Evolutionary conservation across 805 yeast species (phyloP), one percentile per base, ranked within the genome.

Genomic region (Ogataea nakhonphanomensis): DNA sequence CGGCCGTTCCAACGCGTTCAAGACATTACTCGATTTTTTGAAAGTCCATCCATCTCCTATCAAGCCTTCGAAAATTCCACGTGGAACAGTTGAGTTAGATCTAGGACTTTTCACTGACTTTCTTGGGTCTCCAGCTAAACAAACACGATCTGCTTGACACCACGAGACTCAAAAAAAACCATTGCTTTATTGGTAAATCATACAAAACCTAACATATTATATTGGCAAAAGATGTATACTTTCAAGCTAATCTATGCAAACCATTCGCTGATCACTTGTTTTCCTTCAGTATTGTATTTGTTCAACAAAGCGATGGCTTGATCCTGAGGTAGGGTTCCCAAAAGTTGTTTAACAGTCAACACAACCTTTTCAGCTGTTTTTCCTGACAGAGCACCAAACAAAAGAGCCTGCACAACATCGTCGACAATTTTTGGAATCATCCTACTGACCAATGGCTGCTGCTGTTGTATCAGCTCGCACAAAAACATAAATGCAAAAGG

Each of bases 401-500:
- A 67, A 38, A 90, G 64, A 2, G 95, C 95, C 62, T 81, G 85
- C 22, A 87, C 69, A 7, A 89, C 82, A 31, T 75, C 67, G 39
- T 82, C 86, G 29, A 88, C 75, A 8, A 81, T 76, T 46, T 74
- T 71, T 11, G 83, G 80, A 6, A 78, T 61, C 45, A 80, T 79
- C 2, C 66, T 46, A 17, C 41, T 33, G 25, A 86, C 75, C 4
- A 74, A 67, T 7, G 82, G 74, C 46, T 87, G 89, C 37, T 76
- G 73, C 38, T 71, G 73, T 36, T 81, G 81, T 30, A 89, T 81
- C 55, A 90, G 68, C 45, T 82, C 84, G 7, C 80, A 67, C 49
- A 90, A 68, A 58, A 87, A 90, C 51, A 74, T 71, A 65, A 88
- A 93, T 13, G 87, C 79, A 61, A 74, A 87, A 11, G 88, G 79